Evolutionary conservation across 495 filamentous ascomycete genomes (phyloP).

Genomic region (Aspergillus olivimuriae): DNA sequence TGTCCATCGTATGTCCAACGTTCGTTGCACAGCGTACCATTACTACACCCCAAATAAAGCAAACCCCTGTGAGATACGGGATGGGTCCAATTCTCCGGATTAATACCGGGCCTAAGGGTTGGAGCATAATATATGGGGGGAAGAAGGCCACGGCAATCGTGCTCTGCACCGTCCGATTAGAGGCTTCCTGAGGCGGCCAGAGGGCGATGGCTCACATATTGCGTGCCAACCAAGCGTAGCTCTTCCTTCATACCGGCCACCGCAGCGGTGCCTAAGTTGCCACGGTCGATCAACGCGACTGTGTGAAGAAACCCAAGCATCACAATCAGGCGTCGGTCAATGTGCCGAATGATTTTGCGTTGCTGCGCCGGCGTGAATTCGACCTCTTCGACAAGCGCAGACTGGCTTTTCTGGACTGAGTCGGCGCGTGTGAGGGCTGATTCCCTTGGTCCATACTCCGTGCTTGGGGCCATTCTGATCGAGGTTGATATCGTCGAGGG

Average conservation of each 20-base stretch:
- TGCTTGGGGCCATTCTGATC: background rate
- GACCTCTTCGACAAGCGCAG: constrained; percentile 1
- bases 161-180: constrained; percentile 5
- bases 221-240: constrained; percentile 11
- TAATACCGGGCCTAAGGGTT: constrained; percentile 14
- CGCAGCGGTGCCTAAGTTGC: constrained; percentile 10
- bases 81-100: constrained; percentile 16
- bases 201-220: constrained; percentile 10
- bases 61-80: constrained; percentile 10
- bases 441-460: background rate
- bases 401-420: background rate
- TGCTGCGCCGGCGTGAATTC: constrained; percentile 10
- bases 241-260: constrained; percentile 16
- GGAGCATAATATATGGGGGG: constrained; percentile 16
- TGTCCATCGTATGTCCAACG: too few relatives aligned
- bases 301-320: constrained; percentile 16
- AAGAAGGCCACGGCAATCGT: constrained; percentile 19
- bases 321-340: constrained; percentile 13
- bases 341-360: constrained; percentile 13
- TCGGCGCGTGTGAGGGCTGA: background rate
- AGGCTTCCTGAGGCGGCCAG: background rate
- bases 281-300: constrained; percentile 15
- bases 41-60: constrained; percentile 7
- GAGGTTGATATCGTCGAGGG: too few relatives aligned
- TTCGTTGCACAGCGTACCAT: constrained; percentile 3